A percentile compares a stretch with the other conserved stretches of the same genome.
These are phyloP conservation scores for Recurvomyces mirabilis DNA, from an alignment of 495 filamentous ascomycete genomes.

Conservation along the genomic window DNA sequence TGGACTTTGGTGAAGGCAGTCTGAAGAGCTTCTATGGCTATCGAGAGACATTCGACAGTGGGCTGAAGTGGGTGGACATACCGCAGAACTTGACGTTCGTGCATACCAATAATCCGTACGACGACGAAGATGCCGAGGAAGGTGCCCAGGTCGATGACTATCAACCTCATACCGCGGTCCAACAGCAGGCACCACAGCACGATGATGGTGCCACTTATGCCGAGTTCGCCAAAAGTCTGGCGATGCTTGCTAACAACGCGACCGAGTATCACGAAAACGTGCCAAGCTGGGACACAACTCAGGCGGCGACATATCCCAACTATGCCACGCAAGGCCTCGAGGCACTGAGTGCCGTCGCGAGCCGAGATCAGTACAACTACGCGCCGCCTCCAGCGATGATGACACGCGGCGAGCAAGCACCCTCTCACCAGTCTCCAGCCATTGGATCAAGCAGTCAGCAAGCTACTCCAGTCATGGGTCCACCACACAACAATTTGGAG, in stretches of 20 bases:
- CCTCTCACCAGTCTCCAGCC: neutral
- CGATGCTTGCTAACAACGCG: neutral
- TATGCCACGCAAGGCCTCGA: constrained; percentile 43
- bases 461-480: neutral
- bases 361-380: constrained; percentile 38
- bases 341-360: constrained; percentile 46
- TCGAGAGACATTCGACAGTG: constrained; percentile 53
- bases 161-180: neutral
- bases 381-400: constrained; percentile 27
- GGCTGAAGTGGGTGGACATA: constrained; percentile 53
- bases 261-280: neutral
- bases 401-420: constrained; percentile 10
- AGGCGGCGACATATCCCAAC: constrained; percentile 7
- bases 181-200: neutral
- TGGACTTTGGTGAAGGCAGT: constrained; percentile 31
- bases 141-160: neutral
- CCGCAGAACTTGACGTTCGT: constrained; percentile 54
- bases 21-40: constrained; percentile 60
- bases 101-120: constrained; percentile 52
- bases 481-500: constrained; percentile 37
- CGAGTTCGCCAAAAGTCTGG: neutral
- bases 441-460: neutral
- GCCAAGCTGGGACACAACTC: neutral
- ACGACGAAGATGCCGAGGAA: constrained; percentile 29
- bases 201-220: too few relatives aligned